These are phyloP conservation scores for Omphalea diandra DNA, from an alignment of 441 rosid species.

Conservation along the genomic window DNA sequence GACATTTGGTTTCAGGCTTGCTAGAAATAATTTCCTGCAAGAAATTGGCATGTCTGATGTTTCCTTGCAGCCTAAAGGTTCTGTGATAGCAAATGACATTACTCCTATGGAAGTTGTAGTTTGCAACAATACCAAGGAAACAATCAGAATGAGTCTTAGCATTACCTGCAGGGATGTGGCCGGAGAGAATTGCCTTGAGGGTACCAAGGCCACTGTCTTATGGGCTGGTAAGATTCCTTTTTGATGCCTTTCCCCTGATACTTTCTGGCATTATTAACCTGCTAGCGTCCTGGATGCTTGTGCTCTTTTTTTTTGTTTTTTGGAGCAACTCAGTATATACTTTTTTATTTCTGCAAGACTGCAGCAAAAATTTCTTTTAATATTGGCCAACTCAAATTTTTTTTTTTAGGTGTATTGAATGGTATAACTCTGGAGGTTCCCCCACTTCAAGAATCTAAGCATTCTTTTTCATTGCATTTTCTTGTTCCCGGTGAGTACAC, in stretches of 20 bases:
- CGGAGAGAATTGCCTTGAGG: slow-evolving; percentile 90
- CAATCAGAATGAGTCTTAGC: slow-evolving; percentile 72
- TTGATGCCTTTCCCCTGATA: background rate
- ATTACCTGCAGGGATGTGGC: slow-evolving; percentile 93
- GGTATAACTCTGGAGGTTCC: slow-evolving; percentile 79
- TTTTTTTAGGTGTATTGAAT: slow-evolving; percentile 61
- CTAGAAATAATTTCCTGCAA: slow-evolving; percentile 36
- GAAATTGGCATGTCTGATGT: slow-evolving; percentile 28
- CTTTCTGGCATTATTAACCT: too few relatives aligned
- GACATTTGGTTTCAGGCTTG: slow-evolving; percentile 84
- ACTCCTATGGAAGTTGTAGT: slow-evolving; percentile 88
- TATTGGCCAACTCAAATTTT: background rate
- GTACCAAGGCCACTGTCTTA: slow-evolving; percentile 71
- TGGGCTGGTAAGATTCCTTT: slow-evolving; percentile 75
- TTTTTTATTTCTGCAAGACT: background rate
- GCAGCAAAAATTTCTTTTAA: background rate
- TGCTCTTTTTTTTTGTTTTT: too few relatives aligned
- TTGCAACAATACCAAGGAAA: slow-evolving; percentile 85
- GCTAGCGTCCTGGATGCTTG: too few relatives aligned
- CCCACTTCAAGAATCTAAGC: slow-evolving; percentile 75
- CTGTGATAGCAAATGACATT: slow-evolving; percentile 74
- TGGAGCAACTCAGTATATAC: too few relatives aligned
- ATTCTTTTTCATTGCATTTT: slow-evolving; percentile 75
- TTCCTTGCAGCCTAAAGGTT: slow-evolving; percentile 40
- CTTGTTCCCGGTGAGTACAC: slow-evolving; percentile 96